These are phyloP conservation scores for Aspergillus fructus DNA, from an alignment of 2,329 filamentous ascomycete genomes.

Conservation along the genomic window DNA sequence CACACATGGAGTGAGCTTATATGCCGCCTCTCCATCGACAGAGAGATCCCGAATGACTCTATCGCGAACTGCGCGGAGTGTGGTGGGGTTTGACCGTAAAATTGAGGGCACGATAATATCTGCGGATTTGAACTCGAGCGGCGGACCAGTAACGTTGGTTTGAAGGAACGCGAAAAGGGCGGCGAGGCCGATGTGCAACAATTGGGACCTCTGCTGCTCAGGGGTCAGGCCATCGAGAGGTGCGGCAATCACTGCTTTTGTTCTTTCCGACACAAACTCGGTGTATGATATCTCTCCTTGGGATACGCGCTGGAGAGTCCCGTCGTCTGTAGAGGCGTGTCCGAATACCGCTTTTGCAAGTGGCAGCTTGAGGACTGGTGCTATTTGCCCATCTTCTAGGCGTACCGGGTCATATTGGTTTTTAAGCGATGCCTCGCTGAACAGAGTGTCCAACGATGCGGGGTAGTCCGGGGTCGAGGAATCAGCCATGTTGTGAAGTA, in stretches of 20 bases:
- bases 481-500: constrained; percentile 24
- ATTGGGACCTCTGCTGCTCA: constrained; percentile 36
- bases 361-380: constrained; percentile 34
- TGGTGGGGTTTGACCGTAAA: constrained; percentile 40
- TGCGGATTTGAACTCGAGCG: constrained; percentile 60
- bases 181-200: constrained; percentile 62
- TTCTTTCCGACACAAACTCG: constrained; percentile 36
- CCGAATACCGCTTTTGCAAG: constrained; percentile 42
- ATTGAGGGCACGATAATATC: constrained; percentile 49
- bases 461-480: constrained; percentile 20
- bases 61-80: constrained; percentile 49
- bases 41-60: constrained; percentile 69
- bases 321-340: constrained; percentile 29
- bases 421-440: constrained; percentile 26
- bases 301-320: constrained; percentile 29
- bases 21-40: constrained; percentile 82
- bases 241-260: constrained; percentile 22
- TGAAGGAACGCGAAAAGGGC: constrained; percentile 79
- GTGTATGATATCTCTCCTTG: constrained; percentile 38
- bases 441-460: constrained; percentile 34
- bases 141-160: constrained; percentile 82
- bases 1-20: constrained; percentile 77
- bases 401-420: constrained; percentile 36
- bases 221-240: constrained; percentile 21
- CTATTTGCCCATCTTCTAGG: constrained; percentile 33